Base-by-base conservation (phyloP, 2,329 filamentous ascomycete species). In the Zymoseptoria crescenta region DNA sequence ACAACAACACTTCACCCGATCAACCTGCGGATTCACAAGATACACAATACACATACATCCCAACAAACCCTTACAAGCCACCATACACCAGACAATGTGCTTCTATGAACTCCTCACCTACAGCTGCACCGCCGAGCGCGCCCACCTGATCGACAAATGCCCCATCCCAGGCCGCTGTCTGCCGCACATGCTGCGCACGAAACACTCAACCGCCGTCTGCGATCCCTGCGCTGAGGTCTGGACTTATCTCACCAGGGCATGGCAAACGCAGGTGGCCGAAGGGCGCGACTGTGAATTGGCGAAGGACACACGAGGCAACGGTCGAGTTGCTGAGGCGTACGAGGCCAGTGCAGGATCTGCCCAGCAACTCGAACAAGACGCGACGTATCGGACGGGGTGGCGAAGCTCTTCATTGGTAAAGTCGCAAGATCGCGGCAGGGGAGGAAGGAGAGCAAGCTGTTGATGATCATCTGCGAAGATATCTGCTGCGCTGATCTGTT, bases 41-140 rank as follows among this genome's bases (percentile, higher is more conserved):
- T 52, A 24, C 24, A 28, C n/a, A 24, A 29, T 13, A 24, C 20
- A 29, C 28, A 51, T 21, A 51, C 24, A 3, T 13, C 10, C n/a
- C 52, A 49, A 28, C 27, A 8, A 24, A 4, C 16, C n/a, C 20
- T 27, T 8, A 13, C 8, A 52, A n/a, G 19, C 48, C 16, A 10
- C 3, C 49, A 48, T 20, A 20, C 41, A 49, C n/a, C 28, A 21
- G n/a, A 55, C 13, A 24, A 63, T 63, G 59, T 62, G 62, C 50
- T 57, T 58, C 56, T 56, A 58, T 45, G 57, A 63, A 51, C 57
- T 55, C 45, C 19, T 60, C 54, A 56, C 53, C 49, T 63, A 62
- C 30, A 58, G 61, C 27, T 63, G 59, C 48, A 54, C 59, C 13
- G 62, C 57, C 52, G 62, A 63, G 28, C 54, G 59, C 49, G 55